Percentiles rank a stretch among this genome's conserved stretches.
phyloP scores from a whole-genome alignment of 2,329 filamentous ascomycete species.

The Amesomyces nigricolor region DNA sequence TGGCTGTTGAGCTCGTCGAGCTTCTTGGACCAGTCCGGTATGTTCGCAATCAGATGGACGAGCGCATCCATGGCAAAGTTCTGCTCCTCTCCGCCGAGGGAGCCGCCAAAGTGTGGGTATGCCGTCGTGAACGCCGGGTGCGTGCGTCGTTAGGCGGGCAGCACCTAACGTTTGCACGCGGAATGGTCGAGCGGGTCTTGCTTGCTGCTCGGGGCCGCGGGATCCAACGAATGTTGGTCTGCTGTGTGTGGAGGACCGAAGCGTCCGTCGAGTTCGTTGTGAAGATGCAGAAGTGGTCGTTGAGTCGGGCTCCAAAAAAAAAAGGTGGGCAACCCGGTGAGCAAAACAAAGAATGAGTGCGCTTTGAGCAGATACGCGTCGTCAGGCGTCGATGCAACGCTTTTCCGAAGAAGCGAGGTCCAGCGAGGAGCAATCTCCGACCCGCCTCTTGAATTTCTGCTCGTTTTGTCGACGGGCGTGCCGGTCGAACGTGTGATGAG shows the following conservation, averaged over 20 bases:
- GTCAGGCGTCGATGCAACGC: background rate
- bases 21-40: conserved; percentile 55
- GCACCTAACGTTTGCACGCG: conserved; percentile 23
- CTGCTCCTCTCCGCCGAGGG: conserved; percentile 25
- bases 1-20: conserved; percentile 56
- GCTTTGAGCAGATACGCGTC: too few species aligned
- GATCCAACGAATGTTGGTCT: too few species aligned
- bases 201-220: background rate
- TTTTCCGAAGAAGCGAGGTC: background rate
- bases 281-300: background rate
- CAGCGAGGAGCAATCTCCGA: background rate
- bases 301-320: background rate
- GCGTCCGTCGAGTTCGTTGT: background rate
- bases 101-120: conserved; percentile 4
- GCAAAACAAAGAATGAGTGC: background rate
- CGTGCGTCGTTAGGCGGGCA: conserved; percentile 24
- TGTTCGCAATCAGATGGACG: conserved; percentile 47
- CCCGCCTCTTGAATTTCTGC: background rate
- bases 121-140: conserved; percentile 24
- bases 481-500: background rate
- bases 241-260: too few species aligned
- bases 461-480: background rate
- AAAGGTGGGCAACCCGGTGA: background rate
- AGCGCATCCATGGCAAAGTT: conserved; percentile 49
- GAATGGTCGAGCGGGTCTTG: background rate